Percentiles rank a stretch among this genome's conserved stretches.
phyloP scores from a whole-genome alignment of 148 eudicot genomes.

The Chenopodium suecicum region DNA sequence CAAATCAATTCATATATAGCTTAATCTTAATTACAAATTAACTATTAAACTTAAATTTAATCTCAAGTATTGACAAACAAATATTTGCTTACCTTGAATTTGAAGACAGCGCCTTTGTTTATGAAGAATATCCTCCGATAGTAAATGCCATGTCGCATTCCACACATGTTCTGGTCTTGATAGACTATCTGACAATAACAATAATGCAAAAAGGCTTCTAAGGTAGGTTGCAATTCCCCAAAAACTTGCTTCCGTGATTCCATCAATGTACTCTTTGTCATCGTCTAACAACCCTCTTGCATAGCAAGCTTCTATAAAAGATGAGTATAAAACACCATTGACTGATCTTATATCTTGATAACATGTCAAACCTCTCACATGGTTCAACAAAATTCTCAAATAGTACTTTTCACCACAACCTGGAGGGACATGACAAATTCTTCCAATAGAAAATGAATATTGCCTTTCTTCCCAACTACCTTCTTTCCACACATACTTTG shows the following conservation, averaged over 20 bases:
- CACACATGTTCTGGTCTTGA: slow-evolving; percentile 5
- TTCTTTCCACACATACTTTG: slow-evolving; percentile 5
- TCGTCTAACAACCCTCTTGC: slow-evolving; percentile 12
- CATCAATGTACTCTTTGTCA: slow-evolving; percentile 21
- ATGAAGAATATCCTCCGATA: background rate
- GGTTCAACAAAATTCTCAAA: background rate
- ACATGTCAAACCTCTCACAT: background rate
- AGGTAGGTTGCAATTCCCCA: slow-evolving; percentile 6
- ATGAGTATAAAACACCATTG: background rate
- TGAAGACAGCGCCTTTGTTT: background rate
- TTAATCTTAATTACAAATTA: too few species aligned
- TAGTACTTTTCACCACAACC: background rate
- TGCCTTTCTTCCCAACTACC: background rate
- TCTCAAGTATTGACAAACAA: too few species aligned
- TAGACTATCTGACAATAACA: background rate
- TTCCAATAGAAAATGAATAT: background rate
- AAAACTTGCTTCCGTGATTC: slow-evolving; percentile 7
- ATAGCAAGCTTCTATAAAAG: slow-evolving; percentile 6
- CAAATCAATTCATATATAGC: too few species aligned
- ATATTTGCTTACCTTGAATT: background rate
- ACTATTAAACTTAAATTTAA: too few species aligned
- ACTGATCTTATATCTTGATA: slow-evolving; percentile 8
- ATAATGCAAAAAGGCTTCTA: background rate
- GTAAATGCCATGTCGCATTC: slow-evolving; percentile 8
- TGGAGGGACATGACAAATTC: background rate